Percentiles rank a stretch among this genome's conserved stretches.
Evolutionary conservation across 306 rosid species (phyloP).

Genomic region (Abrus precatorius): DNA sequence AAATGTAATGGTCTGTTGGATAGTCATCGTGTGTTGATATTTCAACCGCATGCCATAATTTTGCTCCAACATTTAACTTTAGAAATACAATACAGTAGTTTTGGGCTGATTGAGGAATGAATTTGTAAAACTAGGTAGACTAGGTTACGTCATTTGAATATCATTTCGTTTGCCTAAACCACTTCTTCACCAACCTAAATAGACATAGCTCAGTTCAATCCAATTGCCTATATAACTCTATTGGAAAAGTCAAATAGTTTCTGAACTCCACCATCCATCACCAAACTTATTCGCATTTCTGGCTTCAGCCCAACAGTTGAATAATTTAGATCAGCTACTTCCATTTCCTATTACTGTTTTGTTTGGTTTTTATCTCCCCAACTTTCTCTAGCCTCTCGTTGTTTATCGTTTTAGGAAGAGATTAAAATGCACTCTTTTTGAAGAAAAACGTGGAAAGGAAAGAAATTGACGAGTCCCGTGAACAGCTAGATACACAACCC

Average conservation of each 20-base stretch:
- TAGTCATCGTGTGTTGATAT: background rate
- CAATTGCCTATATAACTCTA: constrained; percentile 9
- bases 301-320: constrained; percentile 28
- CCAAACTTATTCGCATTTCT: constrained; percentile 35
- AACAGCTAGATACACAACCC: background rate
- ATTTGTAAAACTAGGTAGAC: background rate
- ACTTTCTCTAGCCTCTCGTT: background rate
- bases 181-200: constrained; percentile 22
- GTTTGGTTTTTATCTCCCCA: background rate
- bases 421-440: background rate
- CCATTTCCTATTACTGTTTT: background rate
- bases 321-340: constrained; percentile 46
- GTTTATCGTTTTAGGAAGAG: background rate
- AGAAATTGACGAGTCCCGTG: background rate
- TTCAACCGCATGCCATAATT: background rate
- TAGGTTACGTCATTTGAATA: background rate
- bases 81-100: background rate
- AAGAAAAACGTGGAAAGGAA: background rate
- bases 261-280: constrained; percentile 36
- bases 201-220: background rate
- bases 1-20: background rate
- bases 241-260: constrained; percentile 36
- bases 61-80: background rate
- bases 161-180: constrained; percentile 45
- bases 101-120: background rate